Percentiles rank a stretch among this genome's conserved stretches.
Conservation (phyloP, 2,329 filamentous ascomycete species). For the Colletotrichum neosansevieriae region DNA sequence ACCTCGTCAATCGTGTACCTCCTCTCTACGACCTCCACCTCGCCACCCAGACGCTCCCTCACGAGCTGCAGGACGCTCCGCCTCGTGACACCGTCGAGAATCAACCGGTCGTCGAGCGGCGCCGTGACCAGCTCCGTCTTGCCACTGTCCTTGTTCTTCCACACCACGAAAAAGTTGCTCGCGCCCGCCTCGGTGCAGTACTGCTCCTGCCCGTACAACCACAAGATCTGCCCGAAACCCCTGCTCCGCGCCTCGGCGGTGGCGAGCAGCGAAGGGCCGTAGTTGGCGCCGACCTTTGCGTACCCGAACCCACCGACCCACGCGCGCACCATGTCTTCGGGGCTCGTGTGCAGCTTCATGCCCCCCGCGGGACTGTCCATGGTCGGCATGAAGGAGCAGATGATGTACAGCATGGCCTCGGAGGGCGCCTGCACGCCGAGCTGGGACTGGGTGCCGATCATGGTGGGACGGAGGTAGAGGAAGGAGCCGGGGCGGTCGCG, state of each 20-base stretch:
- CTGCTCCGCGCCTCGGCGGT: constrained; percentile 78
- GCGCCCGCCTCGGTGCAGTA: constrained; percentile 92
- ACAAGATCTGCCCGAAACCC: constrained; percentile 92
- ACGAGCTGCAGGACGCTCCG: constrained; percentile 82
- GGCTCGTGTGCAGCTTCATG: constrained; percentile 82
- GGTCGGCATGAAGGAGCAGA: constrained; percentile 72
- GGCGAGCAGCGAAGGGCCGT: constrained; percentile 84
- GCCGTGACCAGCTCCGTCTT: constrained; percentile 82
- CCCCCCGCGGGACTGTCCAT: constrained; percentile 66
- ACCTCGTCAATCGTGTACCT: constrained; percentile 87
- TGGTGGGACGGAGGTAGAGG: constrained; percentile 87
- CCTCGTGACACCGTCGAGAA: constrained; percentile 90
- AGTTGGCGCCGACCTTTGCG: constrained; percentile 94
- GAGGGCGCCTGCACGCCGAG: constrained; percentile 84
- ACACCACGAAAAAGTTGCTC: constrained; percentile 91
- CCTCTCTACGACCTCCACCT: constrained; percentile 81
- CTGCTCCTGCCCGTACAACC: constrained; percentile 84
- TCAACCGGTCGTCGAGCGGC: constrained; percentile 83
- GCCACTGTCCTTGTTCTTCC: constrained; percentile 72
- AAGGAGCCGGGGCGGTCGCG: constrained; percentile 75
- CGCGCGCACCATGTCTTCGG: constrained; percentile 86
- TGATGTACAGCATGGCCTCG: constrained; percentile 90
- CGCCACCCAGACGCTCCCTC: constrained; percentile 68
- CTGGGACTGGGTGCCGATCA: constrained; percentile 85
- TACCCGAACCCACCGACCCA: constrained; percentile 95